phyloP scores from a whole-genome alignment of 495 filamentous ascomycete species.

The Lasiosphaeria miniovina region DNA sequence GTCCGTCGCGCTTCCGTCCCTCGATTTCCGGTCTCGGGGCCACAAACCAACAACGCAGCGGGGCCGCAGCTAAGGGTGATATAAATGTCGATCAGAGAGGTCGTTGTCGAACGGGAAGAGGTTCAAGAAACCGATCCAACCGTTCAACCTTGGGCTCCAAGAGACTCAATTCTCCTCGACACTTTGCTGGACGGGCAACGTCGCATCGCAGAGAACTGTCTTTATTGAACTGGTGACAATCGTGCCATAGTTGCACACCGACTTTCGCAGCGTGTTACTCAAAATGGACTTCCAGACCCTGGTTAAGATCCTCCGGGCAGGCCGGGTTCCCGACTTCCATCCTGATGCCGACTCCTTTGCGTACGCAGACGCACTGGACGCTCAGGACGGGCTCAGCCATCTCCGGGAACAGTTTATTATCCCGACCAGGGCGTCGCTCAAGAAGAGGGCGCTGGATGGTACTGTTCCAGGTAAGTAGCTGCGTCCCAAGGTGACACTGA shows the following conservation, averaged over 20 bases:
- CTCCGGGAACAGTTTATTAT: slow-evolving; percentile 77
- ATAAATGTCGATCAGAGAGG: not conserved
- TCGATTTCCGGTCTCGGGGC: not conserved
- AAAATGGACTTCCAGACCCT: slow-evolving; percentile 10
- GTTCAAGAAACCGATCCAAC: too few species aligned
- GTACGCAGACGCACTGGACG: slow-evolving; percentile 51
- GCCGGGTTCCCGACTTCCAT: slow-evolving; percentile 18
- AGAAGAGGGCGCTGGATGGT: slow-evolving; percentile 54
- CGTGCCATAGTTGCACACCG: not conserved
- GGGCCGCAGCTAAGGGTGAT: not conserved
- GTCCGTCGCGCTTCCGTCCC: slow-evolving; percentile 1
- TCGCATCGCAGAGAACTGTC: too few species aligned
- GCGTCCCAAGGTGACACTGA: not conserved
- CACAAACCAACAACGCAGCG: not conserved
- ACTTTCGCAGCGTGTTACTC: not conserved
- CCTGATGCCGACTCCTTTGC: slow-evolving; percentile 14
- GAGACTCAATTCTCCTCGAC: not conserved
- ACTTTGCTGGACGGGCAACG: not conserved
- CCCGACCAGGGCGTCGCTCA: slow-evolving; percentile 69
- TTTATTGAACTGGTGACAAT: too few species aligned
- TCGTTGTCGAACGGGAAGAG: too few species aligned
- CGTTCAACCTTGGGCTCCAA: not conserved
- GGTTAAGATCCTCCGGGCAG: slow-evolving; percentile 14
- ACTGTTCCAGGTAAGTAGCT: slow-evolving; percentile 22
- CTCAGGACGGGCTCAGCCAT: slow-evolving; percentile 59